A percentile compares a stretch with the other conserved stretches of the same genome.
Evolutionary conservation across 2,329 filamentous ascomycete genomes (phyloP).

Genomic region (Exophiala xenobiotica): DNA sequence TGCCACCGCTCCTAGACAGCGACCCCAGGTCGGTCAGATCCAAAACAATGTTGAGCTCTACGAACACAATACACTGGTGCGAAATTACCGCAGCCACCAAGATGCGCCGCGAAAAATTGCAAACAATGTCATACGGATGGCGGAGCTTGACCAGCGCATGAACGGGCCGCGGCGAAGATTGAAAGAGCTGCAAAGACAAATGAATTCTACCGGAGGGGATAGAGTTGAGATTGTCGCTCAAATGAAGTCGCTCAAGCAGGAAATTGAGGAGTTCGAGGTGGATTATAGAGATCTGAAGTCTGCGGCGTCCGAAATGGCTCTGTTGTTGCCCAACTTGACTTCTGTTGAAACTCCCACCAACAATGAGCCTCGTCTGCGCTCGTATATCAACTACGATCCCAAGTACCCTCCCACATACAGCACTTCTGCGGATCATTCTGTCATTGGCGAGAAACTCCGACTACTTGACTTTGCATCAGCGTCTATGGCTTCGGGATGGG

Average conservation of each 20-base stretch:
- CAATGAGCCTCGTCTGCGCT: conserved; percentile 46
- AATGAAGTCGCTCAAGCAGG: conserved; percentile 20
- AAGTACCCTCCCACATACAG: conserved; percentile 37
- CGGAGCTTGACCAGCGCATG: conserved; percentile 41
- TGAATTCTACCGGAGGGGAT: conserved; percentile 38
- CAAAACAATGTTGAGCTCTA: conserved; percentile 79
- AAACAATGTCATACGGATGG: conserved; percentile 39
- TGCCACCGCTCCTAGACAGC: conserved; percentile 72
- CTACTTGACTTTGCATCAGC: conserved; percentile 87
- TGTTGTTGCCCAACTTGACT: conserved; percentile 83
- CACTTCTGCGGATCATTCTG: conserved; percentile 67
- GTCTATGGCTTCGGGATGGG: conserved; percentile 84
- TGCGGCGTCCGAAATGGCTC: conserved; percentile 57
- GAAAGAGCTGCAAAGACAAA: conserved; percentile 45
- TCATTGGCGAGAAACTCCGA: conserved; percentile 81
- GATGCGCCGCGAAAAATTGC: conserved; percentile 54
- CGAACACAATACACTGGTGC: conserved; percentile 75
- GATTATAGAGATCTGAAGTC: conserved; percentile 28
- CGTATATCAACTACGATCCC: conserved; percentile 75
- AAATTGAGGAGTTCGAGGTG: conserved; percentile 35
- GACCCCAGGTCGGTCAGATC: conserved; percentile 84
- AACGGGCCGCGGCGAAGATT: conserved; percentile 43
- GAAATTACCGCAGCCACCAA: conserved; percentile 69
- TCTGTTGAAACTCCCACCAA: conserved; percentile 72
- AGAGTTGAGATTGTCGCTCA: conserved; percentile 18